A percentile compares a stretch with the other conserved stretches of the same genome.
Evolutionary conservation across 1,284 basidiomycete genomes (phyloP).

Genomic region (Cronartium quercuum): DNA sequence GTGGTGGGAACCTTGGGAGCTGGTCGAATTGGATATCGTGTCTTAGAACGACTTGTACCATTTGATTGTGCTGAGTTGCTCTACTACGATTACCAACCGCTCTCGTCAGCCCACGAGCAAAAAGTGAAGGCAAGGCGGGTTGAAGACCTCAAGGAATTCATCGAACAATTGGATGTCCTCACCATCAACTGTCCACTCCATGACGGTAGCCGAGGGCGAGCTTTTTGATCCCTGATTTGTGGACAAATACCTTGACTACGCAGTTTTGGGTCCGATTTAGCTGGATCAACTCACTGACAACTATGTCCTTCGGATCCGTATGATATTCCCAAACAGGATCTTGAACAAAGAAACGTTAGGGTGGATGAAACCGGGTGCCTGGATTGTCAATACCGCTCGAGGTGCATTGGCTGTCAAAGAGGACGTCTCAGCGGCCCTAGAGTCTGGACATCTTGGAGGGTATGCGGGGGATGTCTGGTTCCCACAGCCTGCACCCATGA

Average conservation of each 20-base stretch:
- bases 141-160: slow-evolving; percentile 75
- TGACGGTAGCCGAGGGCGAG: slow-evolving; percentile 71
- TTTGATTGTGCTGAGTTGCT: slow-evolving; percentile 87
- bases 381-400: slow-evolving; percentile 88
- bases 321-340: background rate
- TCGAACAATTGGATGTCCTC: slow-evolving; percentile 68
- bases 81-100: slow-evolving; percentile 83
- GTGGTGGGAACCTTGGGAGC: slow-evolving; percentile 82
- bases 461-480: slow-evolving; percentile 68
- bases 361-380: slow-evolving; percentile 84
- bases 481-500: slow-evolving; percentile 73
- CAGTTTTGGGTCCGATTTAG: too few relatives aligned
- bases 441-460: slow-evolving; percentile 61
- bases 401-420: slow-evolving; percentile 84
- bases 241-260: too few relatives aligned
- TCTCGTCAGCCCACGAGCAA: slow-evolving; percentile 67
- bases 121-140: slow-evolving; percentile 69
- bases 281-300: too few relatives aligned
- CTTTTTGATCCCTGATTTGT: too few relatives aligned
- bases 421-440: slow-evolving; percentile 69
- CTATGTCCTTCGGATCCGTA: background rate
- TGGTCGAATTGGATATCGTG: slow-evolving; percentile 78
- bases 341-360: slow-evolving; percentile 69
- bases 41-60: slow-evolving; percentile 75
- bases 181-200: slow-evolving; percentile 88